Conservation (phyloP, 2,329 filamentous ascomycete species). For the Apiospora sp. region DNA sequence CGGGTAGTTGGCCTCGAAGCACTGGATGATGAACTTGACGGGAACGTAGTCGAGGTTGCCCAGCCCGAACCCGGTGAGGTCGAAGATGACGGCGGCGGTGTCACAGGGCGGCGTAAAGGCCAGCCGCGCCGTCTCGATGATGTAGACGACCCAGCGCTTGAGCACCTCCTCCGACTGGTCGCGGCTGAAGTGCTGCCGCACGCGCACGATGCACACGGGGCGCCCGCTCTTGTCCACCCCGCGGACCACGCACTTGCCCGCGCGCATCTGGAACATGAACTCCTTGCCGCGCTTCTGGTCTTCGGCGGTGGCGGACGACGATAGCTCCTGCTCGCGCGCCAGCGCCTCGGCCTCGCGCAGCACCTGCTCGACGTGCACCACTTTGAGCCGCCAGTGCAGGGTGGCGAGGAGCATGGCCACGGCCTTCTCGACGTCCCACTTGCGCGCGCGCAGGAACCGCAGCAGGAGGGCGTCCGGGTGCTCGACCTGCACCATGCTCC, state of each 20-base stretch:
- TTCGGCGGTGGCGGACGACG: conserved; percentile 65
- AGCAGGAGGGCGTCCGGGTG: conserved; percentile 84
- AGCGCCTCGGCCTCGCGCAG: conserved; percentile 66
- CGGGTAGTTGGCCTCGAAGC: conserved; percentile 96
- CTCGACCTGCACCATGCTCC: conserved; percentile 92
- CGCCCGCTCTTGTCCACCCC: conserved; percentile 81
- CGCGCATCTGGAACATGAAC: conserved; percentile 79
- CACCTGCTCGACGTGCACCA: conserved; percentile 78
- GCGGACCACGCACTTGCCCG: conserved; percentile 92
- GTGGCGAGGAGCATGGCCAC: conserved; percentile 91
- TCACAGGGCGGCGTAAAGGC: conserved; percentile 57
- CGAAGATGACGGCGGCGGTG: conserved; percentile 74
- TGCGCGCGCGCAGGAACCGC: conserved; percentile 81
- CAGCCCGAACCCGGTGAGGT: conserved; percentile 90
- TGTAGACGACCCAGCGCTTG: conserved; percentile 87
- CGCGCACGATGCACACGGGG: conserved; percentile 86
- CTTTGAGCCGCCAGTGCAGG: conserved; percentile 82
- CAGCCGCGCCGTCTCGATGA: conserved; percentile 89
- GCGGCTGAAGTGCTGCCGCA: conserved; percentile 78
- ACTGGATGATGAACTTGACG: conserved; percentile 98
- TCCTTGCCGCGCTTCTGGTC: conserved; percentile 73
- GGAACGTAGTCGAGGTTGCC: conserved; percentile 97
- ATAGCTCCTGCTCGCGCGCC: conserved; percentile 76
- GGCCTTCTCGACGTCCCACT: conserved; percentile 92
- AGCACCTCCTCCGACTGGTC: conserved; percentile 81